Base-by-base conservation (phyloP, 2,329 filamentous ascomycete species). In the Aureobasidium vineae region DNA sequence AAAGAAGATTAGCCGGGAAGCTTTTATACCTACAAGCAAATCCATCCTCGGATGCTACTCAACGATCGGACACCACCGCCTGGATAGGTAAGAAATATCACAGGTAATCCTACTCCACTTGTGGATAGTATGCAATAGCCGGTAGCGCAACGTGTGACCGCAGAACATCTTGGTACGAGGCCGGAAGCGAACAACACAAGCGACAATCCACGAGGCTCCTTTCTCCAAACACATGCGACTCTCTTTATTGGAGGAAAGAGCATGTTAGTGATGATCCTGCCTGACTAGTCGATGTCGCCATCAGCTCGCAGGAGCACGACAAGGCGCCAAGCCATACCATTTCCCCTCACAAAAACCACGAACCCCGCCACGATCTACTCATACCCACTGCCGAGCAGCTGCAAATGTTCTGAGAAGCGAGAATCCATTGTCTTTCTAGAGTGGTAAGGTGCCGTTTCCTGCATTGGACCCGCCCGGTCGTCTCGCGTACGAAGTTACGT, bases 211-310 rank as follows among this genome's bases (percentile, higher is more conserved):
- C 57, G 57, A 38, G 36, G 33, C 26, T 28, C 10, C 15, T 19
- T 52, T 5, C 16, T 16, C 10, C 5, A n/a, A 41, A 41, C n/a
- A 16, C 11, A 41, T 40, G 41, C 40, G 41, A 33, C 40, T 43
- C 54, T 45, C 10, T 33, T 63, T 33, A 63, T 63, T 63, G 59
- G 59, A 63, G 59, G 59, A 52, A 63, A n/a, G 2, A 10, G 43
- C 43, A 36, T 49, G 28, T 49, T 38, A 13, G 11, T 11, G 59
- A 63, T 50, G 59, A 63, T 63, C 59, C 15, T 63, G 59, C 59
- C 45, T 21, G 23, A 21, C 45, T 63, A 52, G 59, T 63, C 59
- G 45, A 63, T 63, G 45, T 45, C 59, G 59, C 52, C 59, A 63
- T 63, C 43, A n/a, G 33, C 23, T n/a, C 15, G n/a, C 26, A n/a